Evolutionary conservation across 2,329 filamentous ascomycete genomes (phyloP), one percentile per base, ranked within the genome.

Genomic region (Nemania bipapillata): DNA sequence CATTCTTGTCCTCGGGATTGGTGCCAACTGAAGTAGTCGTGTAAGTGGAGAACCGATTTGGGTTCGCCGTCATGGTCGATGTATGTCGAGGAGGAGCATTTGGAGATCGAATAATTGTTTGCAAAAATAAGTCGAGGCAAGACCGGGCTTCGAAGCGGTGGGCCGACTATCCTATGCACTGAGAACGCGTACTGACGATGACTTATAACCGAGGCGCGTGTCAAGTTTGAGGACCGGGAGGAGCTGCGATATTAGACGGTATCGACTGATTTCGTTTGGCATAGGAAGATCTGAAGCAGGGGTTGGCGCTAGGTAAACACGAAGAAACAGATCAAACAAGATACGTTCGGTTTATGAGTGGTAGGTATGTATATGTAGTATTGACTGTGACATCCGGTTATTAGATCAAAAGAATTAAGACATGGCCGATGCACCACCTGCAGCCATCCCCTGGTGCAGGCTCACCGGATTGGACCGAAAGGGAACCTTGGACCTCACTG

Each of bases 31-130:
- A 89, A 72, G 81, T 86, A 74, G 82, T 82, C 70, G 86, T 90
- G 81, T 86, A 88, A 76, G 83, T 88, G 68, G 87, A 89, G 77
- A 84, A 83, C 74, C 87, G 83, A 77, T 88, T 87, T 70, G 82
- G 80, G 77, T 83, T 86, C 74, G 81, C 79, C 75, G 85, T 82
- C 85, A 87, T 87, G 78, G 70, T 77, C 70, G 73, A 66, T 71
- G 62, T 32, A 55, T 57, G 65, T 65, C 52, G 65, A 63, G 65
- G 52, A 69, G 66, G 68, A 71, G 73, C 75, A 77, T 77, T 72
- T 70, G 73, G 58, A 42, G 40, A 53, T 65, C 28, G 59, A 55
- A 60, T 35, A 53, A 60, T 17, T 15, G 24, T 20, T 58, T 68
- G 63, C 59, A 26, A 22, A 28, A 24, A 50, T 24, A 30, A 45